Evolutionary conservation across 2,329 filamentous ascomycete genomes (phyloP).

Genomic region (Myriosclerotinia scirpicola): DNA sequence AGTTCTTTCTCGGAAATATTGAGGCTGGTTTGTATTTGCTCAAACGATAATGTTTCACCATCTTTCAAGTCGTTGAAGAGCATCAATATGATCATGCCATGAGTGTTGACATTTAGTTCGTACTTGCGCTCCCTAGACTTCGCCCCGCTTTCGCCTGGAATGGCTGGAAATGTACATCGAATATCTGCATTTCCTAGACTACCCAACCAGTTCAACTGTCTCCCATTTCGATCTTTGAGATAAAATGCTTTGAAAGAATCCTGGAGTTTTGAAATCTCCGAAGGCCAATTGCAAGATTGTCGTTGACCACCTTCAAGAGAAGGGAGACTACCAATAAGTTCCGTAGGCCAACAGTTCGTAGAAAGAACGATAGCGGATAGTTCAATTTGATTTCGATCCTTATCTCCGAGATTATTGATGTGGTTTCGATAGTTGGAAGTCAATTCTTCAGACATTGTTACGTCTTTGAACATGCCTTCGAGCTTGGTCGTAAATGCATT

Average conservation of each 20-base stretch:
- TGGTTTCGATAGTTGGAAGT: conserved; percentile 74
- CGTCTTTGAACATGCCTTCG: conserved; percentile 97
- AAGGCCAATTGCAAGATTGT: conserved; percentile 68
- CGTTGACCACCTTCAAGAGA: conserved; percentile 48
- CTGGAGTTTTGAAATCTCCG: conserved; percentile 71
- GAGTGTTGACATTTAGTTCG: conserved; percentile 89
- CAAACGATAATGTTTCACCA: conserved; percentile 54
- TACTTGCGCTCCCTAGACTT: conserved; percentile 70
- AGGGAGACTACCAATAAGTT: conserved; percentile 68
- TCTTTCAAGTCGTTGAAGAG: conserved; percentile 79
- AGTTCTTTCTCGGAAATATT: conserved; percentile 76
- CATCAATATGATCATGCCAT: conserved; percentile 84
- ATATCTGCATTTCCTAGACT: conserved; percentile 79
- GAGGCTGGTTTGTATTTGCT: conserved; percentile 81
- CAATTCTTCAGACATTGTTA: conserved; percentile 82
- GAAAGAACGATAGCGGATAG: conserved; percentile 84
- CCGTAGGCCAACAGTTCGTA: conserved; percentile 91
- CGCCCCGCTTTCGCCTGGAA: conserved; percentile 63
- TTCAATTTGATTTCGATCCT: conserved; percentile 65
- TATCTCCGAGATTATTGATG: conserved; percentile 53
- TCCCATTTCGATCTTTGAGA: conserved; percentile 79
- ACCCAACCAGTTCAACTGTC: conserved; percentile 80
- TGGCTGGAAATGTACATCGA: conserved; percentile 71
- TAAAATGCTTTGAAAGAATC: conserved; percentile 89
- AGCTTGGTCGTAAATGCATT: conserved; percentile 92